Conservation (phyloP, 495 filamentous ascomycete species). For the Opeltia flavorubescens region DNA sequence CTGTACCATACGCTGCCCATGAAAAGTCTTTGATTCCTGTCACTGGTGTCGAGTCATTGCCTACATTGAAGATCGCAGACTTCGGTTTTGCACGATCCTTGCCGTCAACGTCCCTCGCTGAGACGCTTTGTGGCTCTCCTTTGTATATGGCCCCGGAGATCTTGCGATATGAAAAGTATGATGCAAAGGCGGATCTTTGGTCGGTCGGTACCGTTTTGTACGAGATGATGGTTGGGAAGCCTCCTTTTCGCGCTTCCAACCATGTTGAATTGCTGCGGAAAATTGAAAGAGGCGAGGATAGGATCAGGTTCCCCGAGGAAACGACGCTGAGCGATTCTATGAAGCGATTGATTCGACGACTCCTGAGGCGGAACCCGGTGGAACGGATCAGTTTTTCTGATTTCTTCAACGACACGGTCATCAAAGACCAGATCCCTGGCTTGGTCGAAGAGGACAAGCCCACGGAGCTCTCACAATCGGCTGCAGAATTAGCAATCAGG, state of each 20-base stretch:
- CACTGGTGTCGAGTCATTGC: constrained; percentile 71
- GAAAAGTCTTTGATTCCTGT: constrained; percentile 64
- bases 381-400: constrained; percentile 71
- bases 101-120: constrained; percentile 76
- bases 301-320: constrained; percentile 68
- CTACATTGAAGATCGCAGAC: constrained; percentile 93
- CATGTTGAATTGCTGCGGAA: constrained; percentile 86
- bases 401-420: constrained; percentile 63
- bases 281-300: constrained; percentile 76
- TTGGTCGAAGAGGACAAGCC: constrained; percentile 63
- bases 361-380: constrained; percentile 73
- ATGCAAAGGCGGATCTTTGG: constrained; percentile 94
- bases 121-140: constrained; percentile 94
- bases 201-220: constrained; percentile 89
- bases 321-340: constrained; percentile 57
- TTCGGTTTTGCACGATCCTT: constrained; percentile 92
- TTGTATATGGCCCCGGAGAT: constrained; percentile 99
- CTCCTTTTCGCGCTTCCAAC: constrained; percentile 83
- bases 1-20: constrained; percentile 48
- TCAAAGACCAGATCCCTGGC: constrained; percentile 69
- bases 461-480: constrained; percentile 16
- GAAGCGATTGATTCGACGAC: constrained; percentile 63
- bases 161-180: constrained; percentile 91
- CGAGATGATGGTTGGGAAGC: constrained; percentile 85
- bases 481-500: constrained; percentile 13